Percentiles rank a stretch among this genome's conserved stretches.
phyloP scores from a whole-genome alignment of 441 rosid species.

The Pelargonium cotyledonis region DNA sequence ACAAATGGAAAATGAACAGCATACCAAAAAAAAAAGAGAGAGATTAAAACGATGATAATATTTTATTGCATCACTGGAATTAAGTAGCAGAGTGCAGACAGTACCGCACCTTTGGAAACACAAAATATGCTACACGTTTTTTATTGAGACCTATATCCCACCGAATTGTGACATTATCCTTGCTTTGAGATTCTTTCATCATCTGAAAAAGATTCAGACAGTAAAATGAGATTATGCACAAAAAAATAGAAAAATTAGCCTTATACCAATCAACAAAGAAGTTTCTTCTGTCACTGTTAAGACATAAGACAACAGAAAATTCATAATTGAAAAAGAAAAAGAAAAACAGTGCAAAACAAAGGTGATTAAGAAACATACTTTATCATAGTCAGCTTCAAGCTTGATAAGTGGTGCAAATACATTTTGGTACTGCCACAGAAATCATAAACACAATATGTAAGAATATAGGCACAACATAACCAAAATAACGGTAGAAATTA shows the following conservation, averaged over 20 bases:
- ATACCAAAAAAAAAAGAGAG: not conserved
- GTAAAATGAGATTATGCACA: constrained; percentile 15
- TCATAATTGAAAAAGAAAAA: not conserved
- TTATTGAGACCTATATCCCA: constrained; percentile 99
- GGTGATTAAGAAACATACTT: constrained; percentile 38
- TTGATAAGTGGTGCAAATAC: constrained; percentile 98
- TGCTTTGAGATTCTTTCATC: constrained; percentile 99
- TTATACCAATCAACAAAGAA: not conserved
- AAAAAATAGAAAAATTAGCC: not conserved
- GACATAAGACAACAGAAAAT: not conserved
- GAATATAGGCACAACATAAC: constrained; percentile 12
- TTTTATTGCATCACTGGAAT: not conserved
- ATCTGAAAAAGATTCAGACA: constrained; percentile 39
- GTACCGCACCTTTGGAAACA: constrained; percentile 81
- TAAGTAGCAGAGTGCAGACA: constrained; percentile 1
- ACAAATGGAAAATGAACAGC: not conserved
- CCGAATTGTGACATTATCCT: constrained; percentile 87
- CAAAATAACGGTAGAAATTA: not conserved
- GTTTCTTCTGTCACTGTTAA: not conserved
- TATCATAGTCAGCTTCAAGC: constrained; percentile 99
- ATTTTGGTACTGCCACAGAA: constrained; percentile 82
- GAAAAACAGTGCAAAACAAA: not conserved
- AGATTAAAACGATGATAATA: not conserved
- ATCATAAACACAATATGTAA: constrained; percentile 7
- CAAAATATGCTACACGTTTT: constrained; percentile 89